These are phyloP conservation scores for Pestalotiopsis sp. DNA, from an alignment of 2,329 filamentous ascomycete genomes.

Conservation along the genomic window DNA sequence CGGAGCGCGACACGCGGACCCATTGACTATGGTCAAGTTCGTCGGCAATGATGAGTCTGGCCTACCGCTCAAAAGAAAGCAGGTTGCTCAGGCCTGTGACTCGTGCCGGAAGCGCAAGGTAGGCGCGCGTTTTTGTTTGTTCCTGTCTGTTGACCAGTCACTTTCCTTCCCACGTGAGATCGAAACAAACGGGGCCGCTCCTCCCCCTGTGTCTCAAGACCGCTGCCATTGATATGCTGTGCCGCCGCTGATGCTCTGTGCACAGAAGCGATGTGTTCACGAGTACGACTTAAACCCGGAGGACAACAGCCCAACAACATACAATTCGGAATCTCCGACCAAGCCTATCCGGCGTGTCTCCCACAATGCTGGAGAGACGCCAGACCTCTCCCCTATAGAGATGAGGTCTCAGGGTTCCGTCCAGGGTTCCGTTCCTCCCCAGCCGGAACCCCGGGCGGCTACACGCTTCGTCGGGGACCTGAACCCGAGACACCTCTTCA, in stretches of 20 bases:
- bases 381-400: constrained; percentile 2
- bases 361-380: neutral
- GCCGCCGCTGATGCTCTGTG: neutral
- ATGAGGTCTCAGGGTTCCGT: neutral
- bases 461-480: constrained; percentile 60
- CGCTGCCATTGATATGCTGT: neutral
- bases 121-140: neutral
- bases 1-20: neutral
- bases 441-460: constrained; percentile 29
- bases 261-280: constrained; percentile 19
- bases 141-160: neutral
- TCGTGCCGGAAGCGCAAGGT: constrained; percentile 60
- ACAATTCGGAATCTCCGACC: constrained; percentile 9
- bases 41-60: constrained; percentile 57
- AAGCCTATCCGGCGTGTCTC: neutral
- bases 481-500: constrained; percentile 62
- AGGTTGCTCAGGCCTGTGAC: constrained; percentile 60
- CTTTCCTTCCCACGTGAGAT: neutral
- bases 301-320: neutral
- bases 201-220: neutral
- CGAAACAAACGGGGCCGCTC: neutral
- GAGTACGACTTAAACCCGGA: neutral
- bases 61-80: constrained; percentile 60
- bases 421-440: constrained; percentile 9
- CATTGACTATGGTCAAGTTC: constrained; percentile 51